These are phyloP conservation scores for Vigna angularis DNA, from an alignment of 306 rosid genomes.

Conservation along the genomic window DNA sequence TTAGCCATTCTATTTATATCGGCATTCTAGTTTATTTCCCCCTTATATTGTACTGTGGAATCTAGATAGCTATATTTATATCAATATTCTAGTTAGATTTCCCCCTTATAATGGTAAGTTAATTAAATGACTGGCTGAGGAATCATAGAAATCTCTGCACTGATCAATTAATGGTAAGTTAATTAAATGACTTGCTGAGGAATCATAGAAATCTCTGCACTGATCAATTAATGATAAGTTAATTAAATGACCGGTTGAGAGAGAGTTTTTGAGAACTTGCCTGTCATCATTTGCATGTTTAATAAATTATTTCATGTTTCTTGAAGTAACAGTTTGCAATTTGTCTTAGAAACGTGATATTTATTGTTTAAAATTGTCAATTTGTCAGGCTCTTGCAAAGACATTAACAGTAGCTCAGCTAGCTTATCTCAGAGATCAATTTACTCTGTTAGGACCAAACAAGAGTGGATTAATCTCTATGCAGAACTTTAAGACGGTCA, in stretches of 20 bases:
- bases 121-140: too few relatives aligned
- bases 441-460: slow-evolving; percentile 66
- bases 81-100: too few relatives aligned
- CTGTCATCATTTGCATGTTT: background rate
- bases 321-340: slow-evolving; percentile 5
- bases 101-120: too few relatives aligned
- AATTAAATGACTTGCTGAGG: background rate
- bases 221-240: slow-evolving; percentile 4
- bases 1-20: background rate
- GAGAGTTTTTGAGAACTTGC: background rate
- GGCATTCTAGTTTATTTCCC: background rate
- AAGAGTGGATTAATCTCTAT: slow-evolving; percentile 77
- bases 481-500: slow-evolving; percentile 82
- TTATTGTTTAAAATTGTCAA: slow-evolving; percentile 22
- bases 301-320: background rate
- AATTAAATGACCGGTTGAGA: background rate
- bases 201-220: slow-evolving; percentile 12
- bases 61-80: background rate
- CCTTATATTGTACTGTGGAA: background rate
- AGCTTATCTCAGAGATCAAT: slow-evolving; percentile 71
- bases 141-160: too few relatives aligned
- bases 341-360: slow-evolving; percentile 22
- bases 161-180: too few relatives aligned
- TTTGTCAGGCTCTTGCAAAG: slow-evolving; percentile 76
- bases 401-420: slow-evolving; percentile 67